Percentiles rank a stretch among this genome's conserved stretches.
Conservation (phyloP, 306 rosid genomes). For the Sindora glabra region DNA sequence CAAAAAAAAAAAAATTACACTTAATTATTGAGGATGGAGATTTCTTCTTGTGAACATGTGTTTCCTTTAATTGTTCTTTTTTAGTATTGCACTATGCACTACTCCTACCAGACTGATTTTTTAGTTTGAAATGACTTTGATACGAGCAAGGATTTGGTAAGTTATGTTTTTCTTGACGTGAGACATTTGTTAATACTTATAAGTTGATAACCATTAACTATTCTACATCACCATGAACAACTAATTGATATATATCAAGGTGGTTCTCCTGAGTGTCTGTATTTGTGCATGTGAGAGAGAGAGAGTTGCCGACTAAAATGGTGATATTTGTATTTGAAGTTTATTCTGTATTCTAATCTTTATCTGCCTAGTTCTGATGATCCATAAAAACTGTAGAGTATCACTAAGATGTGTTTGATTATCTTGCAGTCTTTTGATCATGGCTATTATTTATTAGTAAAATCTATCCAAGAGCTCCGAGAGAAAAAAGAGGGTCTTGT, state of each 20-base stretch:
- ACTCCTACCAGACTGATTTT: neutral
- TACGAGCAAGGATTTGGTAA: neutral
- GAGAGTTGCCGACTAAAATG: neutral
- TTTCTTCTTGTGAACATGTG: neutral
- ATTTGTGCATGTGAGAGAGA: neutral
- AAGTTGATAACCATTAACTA: neutral
- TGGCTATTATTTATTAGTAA: slow-evolving; percentile 86
- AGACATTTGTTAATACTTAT: neutral
- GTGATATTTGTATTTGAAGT: neutral
- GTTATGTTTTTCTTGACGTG: neutral
- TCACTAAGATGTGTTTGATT: slow-evolving; percentile 20
- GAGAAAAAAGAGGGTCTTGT: slow-evolving; percentile 85
- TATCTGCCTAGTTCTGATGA: slow-evolving; percentile 6
- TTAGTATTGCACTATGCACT: neutral
- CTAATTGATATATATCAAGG: neutral
- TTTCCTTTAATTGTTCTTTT: neutral
- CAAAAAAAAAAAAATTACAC: too few species aligned
- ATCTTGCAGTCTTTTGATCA: slow-evolving; percentile 93
- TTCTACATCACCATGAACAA: neutral
- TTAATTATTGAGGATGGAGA: neutral
- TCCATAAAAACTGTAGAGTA: slow-evolving; percentile 2
- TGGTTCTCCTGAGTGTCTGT: neutral
- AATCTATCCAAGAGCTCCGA: slow-evolving; percentile 95
- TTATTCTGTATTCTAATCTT: slow-evolving; percentile 6
- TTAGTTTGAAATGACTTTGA: neutral